Base-by-base conservation (phyloP, 257 asterid species). In the Capsicum baccatum region DNA sequence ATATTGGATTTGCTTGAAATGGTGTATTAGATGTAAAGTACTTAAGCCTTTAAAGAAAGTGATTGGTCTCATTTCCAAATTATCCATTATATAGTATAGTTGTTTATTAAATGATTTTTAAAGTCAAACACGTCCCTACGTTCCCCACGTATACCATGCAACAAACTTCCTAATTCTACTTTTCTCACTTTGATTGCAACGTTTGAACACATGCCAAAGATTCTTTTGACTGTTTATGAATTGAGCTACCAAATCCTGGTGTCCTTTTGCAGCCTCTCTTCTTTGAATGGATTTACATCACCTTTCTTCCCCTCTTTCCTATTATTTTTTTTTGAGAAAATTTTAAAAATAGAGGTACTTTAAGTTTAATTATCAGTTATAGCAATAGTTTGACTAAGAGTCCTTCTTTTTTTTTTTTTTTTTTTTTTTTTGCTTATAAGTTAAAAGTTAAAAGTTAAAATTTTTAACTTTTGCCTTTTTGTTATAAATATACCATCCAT, bases 31-130 rank as follows among this genome's bases (percentile, higher is more conserved):
- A 81, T 86, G 79, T 37, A 79, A 68, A 66, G 14, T 85, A 85
- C 84, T 83, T 55, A 17, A 83, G 73, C 86, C 85, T 80, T 47
- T 80, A 39, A 4, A 74, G 91, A 94, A 94, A 91, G 95, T 79
- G 92, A 88, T 91, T 91, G 76, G 97, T 94, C 93, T 94, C 81
- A 52, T 90, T 93, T 90, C 97, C 87, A 82, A 10, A 80, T 63
- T 57, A 35, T 14, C 82, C 21, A 2, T 47, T 39, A 26, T 26
- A 26, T 26, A 48, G 39, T 69, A 13, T 3, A 3, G 15, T 54
- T 11, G 14, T 54, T 19, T 79, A 26, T 42, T 79, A 4, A 17
- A 21, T 14, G 13, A 57, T 26, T 79, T n/a, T 83, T 16, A 74
- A 26, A 83, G 86, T 83, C 86, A 83, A 83, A 50, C 86, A 73